Evolutionary conservation across 2,329 filamentous ascomycete genomes (phyloP).

Genomic region (Leptodontidium sp.): DNA sequence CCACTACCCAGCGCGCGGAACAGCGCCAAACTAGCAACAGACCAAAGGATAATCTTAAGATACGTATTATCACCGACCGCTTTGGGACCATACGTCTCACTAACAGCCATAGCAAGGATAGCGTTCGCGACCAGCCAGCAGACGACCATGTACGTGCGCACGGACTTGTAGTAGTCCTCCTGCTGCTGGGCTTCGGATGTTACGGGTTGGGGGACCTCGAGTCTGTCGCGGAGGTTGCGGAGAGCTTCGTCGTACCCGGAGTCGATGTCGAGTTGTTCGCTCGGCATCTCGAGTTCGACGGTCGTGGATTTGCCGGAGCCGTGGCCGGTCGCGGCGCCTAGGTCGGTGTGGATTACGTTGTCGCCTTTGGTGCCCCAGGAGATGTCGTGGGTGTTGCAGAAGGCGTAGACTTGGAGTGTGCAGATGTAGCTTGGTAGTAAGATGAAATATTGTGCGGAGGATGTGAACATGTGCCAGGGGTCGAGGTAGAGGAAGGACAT

Average conservation of each 20-base stretch:
- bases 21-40: conserved; percentile 83
- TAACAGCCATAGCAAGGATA: conserved; percentile 91
- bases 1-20: conserved; percentile 87
- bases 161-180: conserved; percentile 98
- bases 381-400: conserved; percentile 99
- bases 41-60: conserved; percentile 91
- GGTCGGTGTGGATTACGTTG: conserved; percentile 91
- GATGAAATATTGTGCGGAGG: conserved; percentile 88
- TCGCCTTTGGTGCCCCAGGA: conserved; percentile 99
- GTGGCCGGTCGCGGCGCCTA: conserved; percentile 83
- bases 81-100: conserved; percentile 79
- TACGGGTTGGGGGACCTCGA: conserved; percentile 75
- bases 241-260: conserved; percentile 96
- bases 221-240: conserved; percentile 90
- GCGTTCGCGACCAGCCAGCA: conserved; percentile 94
- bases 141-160: conserved; percentile 97
- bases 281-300: conserved; percentile 97
- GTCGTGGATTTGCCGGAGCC: conserved; percentile 76
- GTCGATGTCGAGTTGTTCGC: conserved; percentile 97
- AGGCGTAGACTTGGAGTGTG: conserved; percentile 96
- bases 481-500: conserved; percentile 97
- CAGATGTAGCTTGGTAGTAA: conserved; percentile 95
- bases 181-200: conserved; percentile 83
- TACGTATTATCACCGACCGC: conserved; percentile 86
- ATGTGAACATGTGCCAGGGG: conserved; percentile 99